Evolutionary conservation across 2,329 filamentous ascomycete species (phyloP).

Genomic region (Neocucurbitaria cava): DNA sequence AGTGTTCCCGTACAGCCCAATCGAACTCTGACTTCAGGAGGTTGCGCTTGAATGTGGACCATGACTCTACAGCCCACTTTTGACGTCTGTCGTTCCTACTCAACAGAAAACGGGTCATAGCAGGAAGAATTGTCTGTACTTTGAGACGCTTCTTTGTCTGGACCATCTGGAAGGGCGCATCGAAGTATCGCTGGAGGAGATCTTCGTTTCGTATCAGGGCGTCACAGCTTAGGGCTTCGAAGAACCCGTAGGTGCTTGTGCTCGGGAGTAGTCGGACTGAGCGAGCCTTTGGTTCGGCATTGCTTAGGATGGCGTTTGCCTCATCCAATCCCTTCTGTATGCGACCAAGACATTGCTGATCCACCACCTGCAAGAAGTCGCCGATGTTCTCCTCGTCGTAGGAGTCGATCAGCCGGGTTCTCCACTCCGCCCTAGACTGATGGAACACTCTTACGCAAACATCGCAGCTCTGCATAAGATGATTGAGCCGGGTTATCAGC

Average conservation of each 20-base stretch:
- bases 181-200: slow-evolving; percentile 68
- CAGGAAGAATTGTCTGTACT: slow-evolving; percentile 76
- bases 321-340: slow-evolving; percentile 53
- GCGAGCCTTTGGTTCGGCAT: slow-evolving; percentile 58
- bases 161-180: slow-evolving; percentile 81
- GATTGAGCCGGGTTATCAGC: slow-evolving; percentile 49
- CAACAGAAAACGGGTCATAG: slow-evolving; percentile 86
- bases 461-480: slow-evolving; percentile 56
- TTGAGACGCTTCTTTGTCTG: slow-evolving; percentile 81
- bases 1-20: slow-evolving; percentile 79
- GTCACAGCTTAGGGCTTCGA: slow-evolving; percentile 86
- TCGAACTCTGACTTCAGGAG: slow-evolving; percentile 81
- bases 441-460: slow-evolving; percentile 59
- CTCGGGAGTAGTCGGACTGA: slow-evolving; percentile 60
- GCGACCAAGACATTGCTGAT: slow-evolving; percentile 54
- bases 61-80: slow-evolving; percentile 72
- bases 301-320: slow-evolving; percentile 50
- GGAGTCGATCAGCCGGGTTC: slow-evolving; percentile 49
- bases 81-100: slow-evolving; percentile 69
- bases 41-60: slow-evolving; percentile 68
- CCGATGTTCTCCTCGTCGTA: slow-evolving; percentile 55
- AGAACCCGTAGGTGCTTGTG: slow-evolving; percentile 77
- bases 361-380: slow-evolving; percentile 53
- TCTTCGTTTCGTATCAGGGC: slow-evolving; percentile 70
- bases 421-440: slow-evolving; percentile 51